Evolutionary conservation across 495 filamentous ascomycete species (phyloP).

Genomic region (Annulohypoxylon moriforme): DNA sequence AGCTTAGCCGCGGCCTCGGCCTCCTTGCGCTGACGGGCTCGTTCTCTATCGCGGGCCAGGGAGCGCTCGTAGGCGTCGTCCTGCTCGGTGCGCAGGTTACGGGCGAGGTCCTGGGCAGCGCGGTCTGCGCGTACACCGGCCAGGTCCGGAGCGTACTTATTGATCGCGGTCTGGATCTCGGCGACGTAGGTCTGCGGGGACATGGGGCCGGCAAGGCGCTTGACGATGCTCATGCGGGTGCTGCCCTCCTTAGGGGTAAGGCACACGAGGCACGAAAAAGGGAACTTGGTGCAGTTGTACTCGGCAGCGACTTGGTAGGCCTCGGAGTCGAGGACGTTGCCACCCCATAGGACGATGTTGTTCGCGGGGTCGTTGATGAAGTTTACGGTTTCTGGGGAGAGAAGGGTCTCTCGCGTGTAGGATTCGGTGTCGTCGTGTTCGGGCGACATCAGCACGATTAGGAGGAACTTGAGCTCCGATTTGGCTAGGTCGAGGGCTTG

Average conservation of each 20-base stretch:
- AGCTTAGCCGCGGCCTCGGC: conserved; percentile 76
- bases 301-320: conserved; percentile 89
- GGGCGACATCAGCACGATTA: conserved; percentile 85
- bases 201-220: conserved; percentile 76
- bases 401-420: conserved; percentile 86
- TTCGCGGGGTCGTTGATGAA: conserved; percentile 78
- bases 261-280: conserved; percentile 84
- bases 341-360: conserved; percentile 88
- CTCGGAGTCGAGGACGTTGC: conserved; percentile 90
- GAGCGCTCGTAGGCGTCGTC: conserved; percentile 93
- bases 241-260: conserved; percentile 84
- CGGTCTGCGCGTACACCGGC: conserved; percentile 73
- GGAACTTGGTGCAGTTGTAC: conserved; percentile 88
- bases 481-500: conserved; percentile 90
- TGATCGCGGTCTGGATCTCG: conserved; percentile 75
- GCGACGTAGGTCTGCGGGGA: conserved; percentile 73
- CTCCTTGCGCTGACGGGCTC: conserved; percentile 76
- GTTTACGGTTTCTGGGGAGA: conserved; percentile 74
- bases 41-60: conserved; percentile 86
- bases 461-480: conserved; percentile 86
- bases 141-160: conserved; percentile 75
- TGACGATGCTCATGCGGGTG: conserved; percentile 86
- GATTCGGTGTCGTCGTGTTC: conserved; percentile 91
- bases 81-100: conserved; percentile 83
- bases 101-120: conserved; percentile 78